Evolutionary conservation across 805 yeast species (phyloP).

Genomic region (Starmerella vaccinii): DNA sequence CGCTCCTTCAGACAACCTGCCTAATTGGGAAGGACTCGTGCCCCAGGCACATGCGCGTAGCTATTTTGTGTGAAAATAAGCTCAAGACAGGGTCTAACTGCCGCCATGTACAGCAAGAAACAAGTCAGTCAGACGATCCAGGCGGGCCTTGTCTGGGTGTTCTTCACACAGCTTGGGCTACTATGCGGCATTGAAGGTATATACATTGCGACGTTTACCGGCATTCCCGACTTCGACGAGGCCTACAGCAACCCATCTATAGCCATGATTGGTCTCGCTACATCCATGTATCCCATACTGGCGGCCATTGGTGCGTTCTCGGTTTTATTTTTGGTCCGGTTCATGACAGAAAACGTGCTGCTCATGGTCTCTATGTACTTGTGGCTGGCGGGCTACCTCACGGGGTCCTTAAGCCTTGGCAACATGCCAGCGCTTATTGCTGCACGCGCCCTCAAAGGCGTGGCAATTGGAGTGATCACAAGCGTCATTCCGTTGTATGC

Average conservation of each 20-base stretch:
- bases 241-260: constrained; percentile 20
- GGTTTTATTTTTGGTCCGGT: constrained; percentile 9
- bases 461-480: constrained; percentile 22
- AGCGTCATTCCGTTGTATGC: constrained; percentile 23
- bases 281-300: constrained; percentile 22
- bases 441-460: constrained; percentile 21
- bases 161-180: constrained; percentile 20
- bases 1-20: no score
- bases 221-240: constrained; percentile 14
- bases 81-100: not conserved
- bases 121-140: not conserved
- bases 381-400: constrained; percentile 23
- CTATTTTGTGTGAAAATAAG: not conserved
- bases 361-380: constrained; percentile 11
- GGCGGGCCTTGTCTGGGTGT: constrained; percentile 14
- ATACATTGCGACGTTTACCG: constrained; percentile 20
- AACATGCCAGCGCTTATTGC: constrained; percentile 16
- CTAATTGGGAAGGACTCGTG: no score
- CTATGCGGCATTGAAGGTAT: constrained; percentile 26
- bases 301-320: constrained; percentile 23
- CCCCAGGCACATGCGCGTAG: no score
- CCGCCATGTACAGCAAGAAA: not conserved
- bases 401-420: constrained; percentile 16
- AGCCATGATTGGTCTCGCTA: constrained; percentile 17
- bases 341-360: constrained; percentile 3